These are phyloP conservation scores for Calonectria pteridis DNA, from an alignment of 2,329 filamentous ascomycete genomes.

Conservation along the genomic window DNA sequence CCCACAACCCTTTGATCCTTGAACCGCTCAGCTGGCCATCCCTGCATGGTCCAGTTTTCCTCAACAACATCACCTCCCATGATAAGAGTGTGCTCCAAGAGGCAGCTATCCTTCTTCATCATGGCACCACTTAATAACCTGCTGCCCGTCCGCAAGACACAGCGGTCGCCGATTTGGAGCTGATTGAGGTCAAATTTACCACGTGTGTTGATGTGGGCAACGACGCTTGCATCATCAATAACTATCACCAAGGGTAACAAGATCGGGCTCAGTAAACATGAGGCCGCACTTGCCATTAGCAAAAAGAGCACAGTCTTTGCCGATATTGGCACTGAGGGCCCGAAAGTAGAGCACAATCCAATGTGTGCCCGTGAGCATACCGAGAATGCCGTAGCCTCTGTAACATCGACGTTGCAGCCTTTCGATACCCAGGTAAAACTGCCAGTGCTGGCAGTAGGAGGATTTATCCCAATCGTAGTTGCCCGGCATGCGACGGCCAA, in stretches of 20 bases:
- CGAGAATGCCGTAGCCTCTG: conserved; percentile 62
- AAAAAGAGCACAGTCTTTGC: conserved; percentile 67
- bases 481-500: conserved; percentile 63
- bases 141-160: conserved; percentile 64
- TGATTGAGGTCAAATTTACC: conserved; percentile 68
- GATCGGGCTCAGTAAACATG: conserved; percentile 69
- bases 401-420: conserved; percentile 63
- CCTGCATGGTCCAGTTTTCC: conserved; percentile 62
- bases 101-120: conserved; percentile 65
- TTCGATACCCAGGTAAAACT: conserved; percentile 66
- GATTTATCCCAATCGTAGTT: conserved; percentile 70
- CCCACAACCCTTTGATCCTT: not conserved
- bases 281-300: conserved; percentile 64
- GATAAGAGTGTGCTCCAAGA: conserved; percentile 69
- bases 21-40: conserved; percentile 59
- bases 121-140: conserved; percentile 64
- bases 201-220: conserved; percentile 68
- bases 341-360: conserved; percentile 67
- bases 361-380: conserved; percentile 65
- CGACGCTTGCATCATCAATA: conserved; percentile 68
- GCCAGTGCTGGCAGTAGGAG: conserved; percentile 70
- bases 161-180: conserved; percentile 62
- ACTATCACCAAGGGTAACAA: conserved; percentile 64
- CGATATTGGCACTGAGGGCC: conserved; percentile 65
- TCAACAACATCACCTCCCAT: conserved; percentile 69